Evolutionary conservation across 2,329 filamentous ascomycete species (phyloP), one percentile per base, ranked within the genome.

Genomic region (Orbilia javanica): DNA sequence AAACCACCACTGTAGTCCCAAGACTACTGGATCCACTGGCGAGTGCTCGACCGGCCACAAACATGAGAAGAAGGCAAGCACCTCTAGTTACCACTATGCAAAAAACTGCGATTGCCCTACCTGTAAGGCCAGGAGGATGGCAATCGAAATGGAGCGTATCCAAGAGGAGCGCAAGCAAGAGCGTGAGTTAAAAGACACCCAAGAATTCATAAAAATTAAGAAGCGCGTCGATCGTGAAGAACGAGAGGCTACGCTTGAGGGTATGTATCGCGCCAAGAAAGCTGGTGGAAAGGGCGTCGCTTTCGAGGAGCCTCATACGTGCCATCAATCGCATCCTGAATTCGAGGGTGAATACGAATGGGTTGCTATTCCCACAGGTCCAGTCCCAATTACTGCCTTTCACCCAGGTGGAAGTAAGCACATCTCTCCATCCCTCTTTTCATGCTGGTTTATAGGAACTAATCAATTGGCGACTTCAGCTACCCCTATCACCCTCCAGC

Each of bases 91-190:
- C 27, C 66, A 77, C 29, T 71, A 66, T 52, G 53, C 63, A 15
- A 18, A 46, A 4, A 22, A 27, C 39, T 78, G 74, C 20, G 52
- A 72, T 29, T 78, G 74, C 53, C 11, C 62, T 7, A 62, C 67
- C 44, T 78, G 74, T 78, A 71, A 72, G 67, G 67, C 74, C 27
- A 71, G 74, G 67, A 52, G 42, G 27, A 57, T 68, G 42, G 74
- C 67, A 13, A 46, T 67, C 1, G 74, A 78, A 46, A 72, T 78
- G 67, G 74, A 78, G 11, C 67, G 62, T 31, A 46, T 78, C 29
- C 66, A 78, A 25, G 67, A 72, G 15, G 74, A 72, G n/a, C 60
- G 67, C 34, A 63, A 48, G 39, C 62, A 62, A 15, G 67, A 78
- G n/a, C 67, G 63, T 44, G 74, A 78, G 11, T 67, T 46, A 44